These are phyloP conservation scores for Davidsoniella australis DNA, from an alignment of 2,329 filamentous ascomycete species.

Conservation along the genomic window DNA sequence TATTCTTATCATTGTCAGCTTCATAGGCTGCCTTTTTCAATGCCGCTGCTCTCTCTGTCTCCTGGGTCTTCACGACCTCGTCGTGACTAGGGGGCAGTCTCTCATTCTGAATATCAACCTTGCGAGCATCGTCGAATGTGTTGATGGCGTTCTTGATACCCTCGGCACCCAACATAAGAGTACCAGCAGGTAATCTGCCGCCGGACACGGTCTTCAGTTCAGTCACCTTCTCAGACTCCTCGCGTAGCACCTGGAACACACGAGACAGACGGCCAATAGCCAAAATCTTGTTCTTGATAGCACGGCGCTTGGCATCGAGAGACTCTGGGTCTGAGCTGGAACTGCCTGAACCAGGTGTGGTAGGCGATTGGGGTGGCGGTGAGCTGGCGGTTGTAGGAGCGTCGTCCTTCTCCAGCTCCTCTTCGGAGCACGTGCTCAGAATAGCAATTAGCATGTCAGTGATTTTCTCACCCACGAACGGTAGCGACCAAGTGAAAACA, in stretches of 20 bases:
- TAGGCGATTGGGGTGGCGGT: conserved; percentile 53
- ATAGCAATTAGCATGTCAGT: conserved; percentile 99
- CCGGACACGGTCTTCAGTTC: conserved; percentile 95
- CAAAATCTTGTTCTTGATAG: conserved; percentile 99
- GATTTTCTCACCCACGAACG: conserved; percentile 97
- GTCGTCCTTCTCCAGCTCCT: conserved; percentile 74
- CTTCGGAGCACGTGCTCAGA: conserved; percentile 96
- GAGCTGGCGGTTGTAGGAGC: conserved; percentile 39
- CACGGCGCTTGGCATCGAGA: conserved; percentile 82
- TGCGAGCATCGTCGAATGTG: conserved; percentile 89
- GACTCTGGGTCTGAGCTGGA: conserved; percentile 55
- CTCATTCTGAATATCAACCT: conserved; percentile 95
- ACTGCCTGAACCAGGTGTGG: conserved; percentile 19
- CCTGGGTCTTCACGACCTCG: conserved; percentile 69
- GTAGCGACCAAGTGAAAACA: conserved; percentile 98
- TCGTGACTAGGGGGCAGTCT: conserved; percentile 81
- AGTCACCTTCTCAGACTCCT: conserved; percentile 91
- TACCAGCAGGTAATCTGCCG: conserved; percentile 81
- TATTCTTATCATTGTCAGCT: conserved; percentile 77
- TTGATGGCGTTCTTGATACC: conserved; percentile 97
- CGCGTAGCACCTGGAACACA: conserved; percentile 94
- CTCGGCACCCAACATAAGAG: conserved; percentile 93
- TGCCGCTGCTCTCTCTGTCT: conserved; percentile 65
- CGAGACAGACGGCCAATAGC: conserved; percentile 91
- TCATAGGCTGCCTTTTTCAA: conserved; percentile 73